A percentile compares a stretch with the other conserved stretches of the same genome.
Evolutionary conservation across 106 monocot species (phyloP).

Genomic region (Platanthera zijinensis): DNA sequence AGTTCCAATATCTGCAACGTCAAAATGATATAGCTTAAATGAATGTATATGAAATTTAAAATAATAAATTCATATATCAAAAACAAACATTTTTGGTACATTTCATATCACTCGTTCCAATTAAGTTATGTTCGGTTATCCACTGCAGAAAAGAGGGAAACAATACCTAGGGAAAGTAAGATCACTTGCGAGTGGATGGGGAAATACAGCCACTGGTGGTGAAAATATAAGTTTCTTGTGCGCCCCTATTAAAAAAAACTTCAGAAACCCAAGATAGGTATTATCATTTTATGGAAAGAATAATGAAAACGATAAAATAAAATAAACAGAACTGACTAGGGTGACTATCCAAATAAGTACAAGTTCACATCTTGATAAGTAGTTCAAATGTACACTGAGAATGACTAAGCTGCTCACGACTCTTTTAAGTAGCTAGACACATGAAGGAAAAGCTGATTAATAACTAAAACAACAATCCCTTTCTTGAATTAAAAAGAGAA

Average conservation of each 20-base stretch:
- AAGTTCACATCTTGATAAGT: not conserved
- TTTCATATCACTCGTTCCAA: not conserved
- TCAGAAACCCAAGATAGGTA: not conserved
- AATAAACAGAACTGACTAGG: not conserved
- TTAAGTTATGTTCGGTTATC: not conserved
- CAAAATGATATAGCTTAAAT: not conserved
- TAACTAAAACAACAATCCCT: too few relatives aligned
- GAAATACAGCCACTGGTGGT: constrained; percentile 92
- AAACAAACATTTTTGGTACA: not conserved
- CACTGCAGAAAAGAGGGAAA: not conserved
- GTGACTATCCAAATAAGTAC: not conserved
- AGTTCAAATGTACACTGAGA: not conserved
- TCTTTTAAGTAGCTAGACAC: not conserved
- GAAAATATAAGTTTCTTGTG: constrained; percentile 90
- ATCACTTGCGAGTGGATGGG: constrained; percentile 96
- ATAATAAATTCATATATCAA: not conserved
- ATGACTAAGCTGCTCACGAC: not conserved
- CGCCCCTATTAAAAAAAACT: constrained; percentile 38
- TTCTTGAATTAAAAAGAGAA: too few relatives aligned
- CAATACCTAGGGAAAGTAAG: constrained; percentile 82
- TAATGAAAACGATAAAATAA: not conserved
- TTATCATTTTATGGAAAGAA: not conserved
- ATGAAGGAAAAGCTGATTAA: too few relatives aligned
- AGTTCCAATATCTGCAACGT: constrained; percentile 91
- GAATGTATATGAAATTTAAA: not conserved